Evolutionary conservation across 306 rosid species (phyloP).

Genomic region (Quercus bicolor): DNA sequence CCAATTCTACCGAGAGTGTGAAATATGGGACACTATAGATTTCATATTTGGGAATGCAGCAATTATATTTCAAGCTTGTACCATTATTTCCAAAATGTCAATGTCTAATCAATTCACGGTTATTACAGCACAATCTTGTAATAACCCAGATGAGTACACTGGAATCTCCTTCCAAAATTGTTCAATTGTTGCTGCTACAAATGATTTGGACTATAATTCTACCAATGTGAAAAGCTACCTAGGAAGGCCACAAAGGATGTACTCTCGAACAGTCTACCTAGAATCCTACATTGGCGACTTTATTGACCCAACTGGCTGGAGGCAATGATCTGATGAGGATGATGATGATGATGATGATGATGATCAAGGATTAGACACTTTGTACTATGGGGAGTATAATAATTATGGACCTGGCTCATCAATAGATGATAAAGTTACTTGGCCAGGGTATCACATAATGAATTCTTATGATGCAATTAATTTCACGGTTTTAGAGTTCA

Average conservation of each 20-base stretch:
- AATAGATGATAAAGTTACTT: constrained; percentile 39
- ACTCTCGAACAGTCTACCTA: too few species aligned
- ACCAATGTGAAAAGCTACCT: constrained; percentile 53
- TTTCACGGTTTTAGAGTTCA: constrained; percentile 53
- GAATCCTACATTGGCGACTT: too few species aligned
- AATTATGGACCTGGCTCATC: constrained; percentile 70
- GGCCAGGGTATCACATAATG: constrained; percentile 60
- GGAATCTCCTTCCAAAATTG: constrained; percentile 78
- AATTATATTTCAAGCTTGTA: too few species aligned
- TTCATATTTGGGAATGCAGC: too few species aligned
- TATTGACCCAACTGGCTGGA: too few species aligned
- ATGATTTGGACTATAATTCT: constrained; percentile 28
- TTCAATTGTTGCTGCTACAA: constrained; percentile 17
- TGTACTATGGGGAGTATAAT: constrained; percentile 67
- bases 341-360: too few species aligned
- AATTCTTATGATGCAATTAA: constrained; percentile 51
- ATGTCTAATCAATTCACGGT: constrained; percentile 52
- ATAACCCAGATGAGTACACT: constrained; percentile 50
- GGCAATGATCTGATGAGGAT: too few species aligned
- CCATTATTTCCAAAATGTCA: constrained; percentile 42
- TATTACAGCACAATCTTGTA: constrained; percentile 65
- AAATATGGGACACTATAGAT: too few species aligned
- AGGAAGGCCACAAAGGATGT: constrained; percentile 36
- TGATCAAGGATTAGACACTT: constrained; percentile 32
- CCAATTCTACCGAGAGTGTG: too few species aligned